A percentile compares a stretch with the other conserved stretches of the same genome.
These are phyloP conservation scores for Globisporangium orthogonon DNA, from an alignment of 352 stramenopile species.

Conservation along the genomic window DNA sequence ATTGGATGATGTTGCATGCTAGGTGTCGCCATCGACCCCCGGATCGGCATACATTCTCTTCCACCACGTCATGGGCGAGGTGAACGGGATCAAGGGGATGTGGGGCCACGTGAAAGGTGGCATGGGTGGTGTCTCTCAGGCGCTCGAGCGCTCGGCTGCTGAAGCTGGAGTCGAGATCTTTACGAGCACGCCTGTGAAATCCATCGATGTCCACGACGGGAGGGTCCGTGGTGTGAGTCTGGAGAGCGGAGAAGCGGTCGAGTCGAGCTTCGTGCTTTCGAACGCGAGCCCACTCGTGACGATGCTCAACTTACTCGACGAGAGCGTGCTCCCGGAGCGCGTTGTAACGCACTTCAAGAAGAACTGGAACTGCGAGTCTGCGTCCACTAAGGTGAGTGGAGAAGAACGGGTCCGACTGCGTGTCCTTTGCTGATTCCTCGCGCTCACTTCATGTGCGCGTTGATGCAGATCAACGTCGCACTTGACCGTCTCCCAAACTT, in stretches of 20 bases:
- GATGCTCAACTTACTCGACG: conserved; percentile 76
- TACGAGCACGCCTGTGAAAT: conserved; percentile 54
- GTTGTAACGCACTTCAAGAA: conserved; percentile 69
- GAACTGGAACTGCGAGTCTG: conserved; percentile 76
- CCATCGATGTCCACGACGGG: conserved; percentile 46
- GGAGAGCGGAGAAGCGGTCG: conserved; percentile 38
- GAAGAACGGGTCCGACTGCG: not conserved
- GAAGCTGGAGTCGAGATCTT: conserved; percentile 66
- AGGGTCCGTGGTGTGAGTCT: conserved; percentile 60
- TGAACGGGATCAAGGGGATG: conserved; percentile 80
- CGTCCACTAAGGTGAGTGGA: conserved; percentile 59
- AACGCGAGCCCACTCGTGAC: conserved; percentile 76
- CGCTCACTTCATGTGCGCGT: not conserved
- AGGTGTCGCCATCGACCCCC: conserved; percentile 77
- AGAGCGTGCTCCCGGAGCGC: conserved; percentile 39
- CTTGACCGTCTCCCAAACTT: conserved; percentile 83
- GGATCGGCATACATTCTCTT: conserved; percentile 89
- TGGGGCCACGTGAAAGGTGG: conserved; percentile 89
- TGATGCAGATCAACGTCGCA: conserved; percentile 84
- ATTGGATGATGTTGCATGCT: not conserved
- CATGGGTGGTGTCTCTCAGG: conserved; percentile 80
- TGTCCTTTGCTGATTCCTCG: not conserved
- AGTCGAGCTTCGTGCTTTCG: conserved; percentile 65
- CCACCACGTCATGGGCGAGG: conserved; percentile 91
- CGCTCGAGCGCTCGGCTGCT: conserved; percentile 51